Percentiles rank a stretch among this genome's conserved stretches.
phyloP scores from a whole-genome alignment of 2,329 filamentous ascomycete species.

The Talaromyces pinophilus region DNA sequence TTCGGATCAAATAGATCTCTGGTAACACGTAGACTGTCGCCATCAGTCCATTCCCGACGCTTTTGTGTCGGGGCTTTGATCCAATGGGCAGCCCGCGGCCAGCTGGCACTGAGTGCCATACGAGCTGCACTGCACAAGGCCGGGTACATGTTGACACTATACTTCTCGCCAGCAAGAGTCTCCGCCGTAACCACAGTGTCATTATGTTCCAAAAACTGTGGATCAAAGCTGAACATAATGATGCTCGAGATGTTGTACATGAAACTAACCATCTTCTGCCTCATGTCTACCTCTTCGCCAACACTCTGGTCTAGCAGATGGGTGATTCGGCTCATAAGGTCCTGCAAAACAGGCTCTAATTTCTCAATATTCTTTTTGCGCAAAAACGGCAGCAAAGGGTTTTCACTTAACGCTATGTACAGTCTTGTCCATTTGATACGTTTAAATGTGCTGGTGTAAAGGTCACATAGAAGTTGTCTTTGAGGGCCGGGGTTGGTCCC shows the following conservation, averaged over 20 bases:
- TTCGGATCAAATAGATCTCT: neutral
- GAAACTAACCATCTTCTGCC: neutral
- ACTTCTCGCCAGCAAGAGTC: neutral
- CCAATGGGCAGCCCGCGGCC: neutral
- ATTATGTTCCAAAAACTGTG: neutral
- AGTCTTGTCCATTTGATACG: neutral
- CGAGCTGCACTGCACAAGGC: neutral
- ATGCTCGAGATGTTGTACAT: neutral
- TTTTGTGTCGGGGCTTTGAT: neutral
- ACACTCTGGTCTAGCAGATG: neutral
- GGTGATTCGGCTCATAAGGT: neutral
- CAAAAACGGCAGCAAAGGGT: neutral
- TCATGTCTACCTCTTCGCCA: neutral
- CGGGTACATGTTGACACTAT: neutral
- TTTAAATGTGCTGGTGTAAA: neutral
- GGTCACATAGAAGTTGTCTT: neutral
- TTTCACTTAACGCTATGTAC: neutral
- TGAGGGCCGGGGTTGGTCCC: neutral
- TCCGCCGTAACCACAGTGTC: neutral
- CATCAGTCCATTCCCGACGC: neutral
- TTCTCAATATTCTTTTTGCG: neutral
- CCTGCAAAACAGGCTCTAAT: neutral
- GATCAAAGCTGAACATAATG: neutral
- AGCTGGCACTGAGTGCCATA: neutral
- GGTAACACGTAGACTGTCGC: neutral